Conservation (phyloP, 768 basidiomycete genomes). For the Butyriboletus loyo region DNA sequence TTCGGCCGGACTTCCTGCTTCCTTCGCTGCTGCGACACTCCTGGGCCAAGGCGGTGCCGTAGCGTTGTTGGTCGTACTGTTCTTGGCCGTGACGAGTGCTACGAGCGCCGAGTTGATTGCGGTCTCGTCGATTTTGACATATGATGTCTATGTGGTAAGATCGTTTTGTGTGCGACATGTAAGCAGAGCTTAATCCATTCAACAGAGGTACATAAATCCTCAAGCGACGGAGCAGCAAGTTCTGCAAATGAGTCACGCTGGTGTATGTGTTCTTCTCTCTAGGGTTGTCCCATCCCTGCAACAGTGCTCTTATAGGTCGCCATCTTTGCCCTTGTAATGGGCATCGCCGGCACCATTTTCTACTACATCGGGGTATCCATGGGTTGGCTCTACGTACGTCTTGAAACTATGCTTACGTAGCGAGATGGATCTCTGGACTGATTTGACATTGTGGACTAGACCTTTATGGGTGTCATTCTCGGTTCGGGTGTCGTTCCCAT, state of each 20-base stretch:
- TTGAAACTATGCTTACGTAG: not conserved
- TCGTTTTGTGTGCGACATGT: not conserved
- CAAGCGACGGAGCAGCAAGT: conserved; percentile 73
- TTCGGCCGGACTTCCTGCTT: conserved; percentile 83
- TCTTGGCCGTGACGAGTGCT: conserved; percentile 84
- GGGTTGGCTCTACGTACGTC: conserved; percentile 87
- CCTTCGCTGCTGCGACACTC: conserved; percentile 79
- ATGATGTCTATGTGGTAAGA: conserved; percentile 76
- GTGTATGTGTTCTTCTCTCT: conserved; percentile 38
- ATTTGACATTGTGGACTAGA: conserved; percentile 38
- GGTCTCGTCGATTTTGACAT: conserved; percentile 78
- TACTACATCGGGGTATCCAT: conserved; percentile 88
- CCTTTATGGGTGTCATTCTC: conserved; percentile 84
- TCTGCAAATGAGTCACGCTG: conserved; percentile 62
- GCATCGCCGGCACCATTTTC: conserved; percentile 80
- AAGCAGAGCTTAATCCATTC: not conserved
- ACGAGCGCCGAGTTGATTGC: conserved; percentile 91
- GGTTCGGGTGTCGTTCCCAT: conserved; percentile 87
- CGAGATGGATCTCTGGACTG: not conserved
- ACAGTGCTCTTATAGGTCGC: conserved; percentile 44
- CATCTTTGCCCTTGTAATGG: conserved; percentile 74
- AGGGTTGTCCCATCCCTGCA: not conserved
- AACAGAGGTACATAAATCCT: conserved; percentile 76
- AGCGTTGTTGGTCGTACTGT: conserved; percentile 75
- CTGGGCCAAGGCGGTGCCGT: conserved; percentile 79